phyloP scores from a whole-genome alignment of 2,329 filamentous ascomycete species.

The Botrytis cinerea region DNA sequence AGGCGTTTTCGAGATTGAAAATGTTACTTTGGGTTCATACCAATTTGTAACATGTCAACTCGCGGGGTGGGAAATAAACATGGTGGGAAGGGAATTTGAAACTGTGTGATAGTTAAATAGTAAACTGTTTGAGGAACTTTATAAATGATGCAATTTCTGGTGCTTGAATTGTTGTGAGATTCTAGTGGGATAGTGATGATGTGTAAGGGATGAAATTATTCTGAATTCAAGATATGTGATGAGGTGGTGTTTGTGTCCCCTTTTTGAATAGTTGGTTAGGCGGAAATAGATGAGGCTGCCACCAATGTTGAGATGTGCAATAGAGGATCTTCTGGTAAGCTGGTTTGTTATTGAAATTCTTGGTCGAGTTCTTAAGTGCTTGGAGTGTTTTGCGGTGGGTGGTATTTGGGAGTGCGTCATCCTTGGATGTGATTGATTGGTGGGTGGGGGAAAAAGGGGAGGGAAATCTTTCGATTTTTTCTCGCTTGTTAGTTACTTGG shows the following conservation, averaged over 20 bases:
- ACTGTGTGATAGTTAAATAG: slow-evolving; percentile 7
- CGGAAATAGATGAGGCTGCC: not conserved
- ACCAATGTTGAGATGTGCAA: not conserved
- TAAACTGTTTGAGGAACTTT: not conserved
- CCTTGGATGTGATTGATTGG: not conserved
- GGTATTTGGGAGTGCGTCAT: not conserved
- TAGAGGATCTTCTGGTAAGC: not conserved
- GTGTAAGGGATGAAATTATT: not conserved
- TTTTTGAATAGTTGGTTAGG: not conserved
- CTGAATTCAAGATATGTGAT: not conserved
- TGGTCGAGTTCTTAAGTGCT: not conserved
- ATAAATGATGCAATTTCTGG: not conserved
- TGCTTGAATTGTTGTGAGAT: not conserved
- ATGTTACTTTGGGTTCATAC: not conserved
- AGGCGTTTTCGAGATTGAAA: slow-evolving; percentile 14
- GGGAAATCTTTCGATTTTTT: too few relatives aligned
- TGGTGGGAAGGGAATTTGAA: not conserved
- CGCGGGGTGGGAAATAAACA: not conserved
- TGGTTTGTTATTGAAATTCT: not conserved
- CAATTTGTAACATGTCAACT: not conserved
- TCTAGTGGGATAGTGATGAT: not conserved
- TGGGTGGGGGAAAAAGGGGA: not conserved
- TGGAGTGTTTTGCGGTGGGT: too few relatives aligned
- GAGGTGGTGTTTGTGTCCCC: not conserved
- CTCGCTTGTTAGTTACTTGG: not conserved